Base-by-base conservation (phyloP, 1,139 yeast genomes). In the Candida smagusa region DNA sequence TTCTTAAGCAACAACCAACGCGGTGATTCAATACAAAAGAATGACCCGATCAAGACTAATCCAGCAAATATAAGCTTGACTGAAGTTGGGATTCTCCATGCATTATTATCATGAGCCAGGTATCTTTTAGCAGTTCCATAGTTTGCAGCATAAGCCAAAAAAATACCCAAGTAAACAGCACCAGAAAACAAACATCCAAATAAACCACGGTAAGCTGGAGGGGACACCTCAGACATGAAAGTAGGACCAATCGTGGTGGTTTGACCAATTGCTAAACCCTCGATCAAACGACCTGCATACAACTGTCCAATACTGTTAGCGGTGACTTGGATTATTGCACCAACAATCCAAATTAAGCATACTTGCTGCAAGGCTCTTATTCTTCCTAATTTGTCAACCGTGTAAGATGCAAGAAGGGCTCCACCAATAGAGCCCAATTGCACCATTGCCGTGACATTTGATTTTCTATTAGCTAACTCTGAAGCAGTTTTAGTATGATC, bases 341-440 rank as follows among this genome's bases (percentile, higher is more conserved):
- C 75, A 23, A 67, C 53, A 9, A 74, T 53, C 81, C 80, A 77
- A 31, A 66, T 43, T 2, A 63, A 42, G 52, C 74, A 65, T 21
- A 71, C 68, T 6, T 58, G 53, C 50, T 77, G 80, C 40, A 78
- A 56, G 5, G 81, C 65, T 45, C 78, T 59, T 34, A 77, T 64
- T 46, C 85, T 65, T 6, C 86, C 86, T 27, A 79, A 54, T 30
- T 58, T 61, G 52, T 80, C 85, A 33, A 72, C 77, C 3, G 76
- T 54, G 41, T 59, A 67, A 52, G 71, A 63, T 1, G 83, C 79
- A 23, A 77, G 42, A 9, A 78, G 38, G n/a, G 79, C 63, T 12
- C 85, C 85, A 35, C 74, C 81, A 39, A 78, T 70, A 12, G 79
- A 69, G 3, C 84, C 84, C 33, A 79, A 55, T 50, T 77, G 81